These are phyloP conservation scores for Evernia prunastri DNA, from an alignment of 495 filamentous ascomycete species.

Conservation along the genomic window DNA sequence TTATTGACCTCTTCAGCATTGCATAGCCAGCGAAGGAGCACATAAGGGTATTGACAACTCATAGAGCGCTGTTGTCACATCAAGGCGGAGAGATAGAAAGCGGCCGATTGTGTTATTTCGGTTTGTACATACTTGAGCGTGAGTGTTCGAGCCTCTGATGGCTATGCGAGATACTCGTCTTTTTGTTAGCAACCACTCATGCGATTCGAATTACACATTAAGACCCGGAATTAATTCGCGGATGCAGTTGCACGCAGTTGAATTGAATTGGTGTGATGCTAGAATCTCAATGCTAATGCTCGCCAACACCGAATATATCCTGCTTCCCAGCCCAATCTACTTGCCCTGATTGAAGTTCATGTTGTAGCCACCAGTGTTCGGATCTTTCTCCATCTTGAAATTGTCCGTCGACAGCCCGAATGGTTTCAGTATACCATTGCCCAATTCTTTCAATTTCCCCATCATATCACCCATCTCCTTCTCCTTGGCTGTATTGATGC, in stretches of 20 bases:
- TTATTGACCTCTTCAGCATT: background rate
- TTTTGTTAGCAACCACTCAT: background rate
- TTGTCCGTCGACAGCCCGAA: conserved; percentile 90
- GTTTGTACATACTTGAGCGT: background rate
- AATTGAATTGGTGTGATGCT: background rate
- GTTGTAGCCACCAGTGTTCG: conserved; percentile 83
- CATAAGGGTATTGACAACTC: background rate
- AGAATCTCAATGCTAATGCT: background rate
- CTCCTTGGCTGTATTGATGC: conserved; percentile 68
- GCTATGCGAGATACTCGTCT: background rate
- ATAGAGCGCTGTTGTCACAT: background rate
- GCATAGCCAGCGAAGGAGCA: conserved; percentile 2
- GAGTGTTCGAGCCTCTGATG: background rate
- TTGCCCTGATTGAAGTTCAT: conserved; percentile 66
- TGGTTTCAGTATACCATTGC: conserved; percentile 84
- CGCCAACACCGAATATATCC: background rate
- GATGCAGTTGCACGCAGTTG: background rate
- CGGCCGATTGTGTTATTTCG: background rate
- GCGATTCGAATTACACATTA: background rate
- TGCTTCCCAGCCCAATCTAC: background rate
- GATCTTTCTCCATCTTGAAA: conserved; percentile 89
- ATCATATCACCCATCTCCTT: conserved; percentile 93
- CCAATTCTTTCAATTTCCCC: conserved; percentile 88
- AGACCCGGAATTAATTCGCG: background rate
- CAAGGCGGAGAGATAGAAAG: background rate